Percentiles rank a stretch among this genome's conserved stretches.
Evolutionary conservation across 1,284 basidiomycete species (phyloP).

Genomic region (Melampsora larici-populina): DNA sequence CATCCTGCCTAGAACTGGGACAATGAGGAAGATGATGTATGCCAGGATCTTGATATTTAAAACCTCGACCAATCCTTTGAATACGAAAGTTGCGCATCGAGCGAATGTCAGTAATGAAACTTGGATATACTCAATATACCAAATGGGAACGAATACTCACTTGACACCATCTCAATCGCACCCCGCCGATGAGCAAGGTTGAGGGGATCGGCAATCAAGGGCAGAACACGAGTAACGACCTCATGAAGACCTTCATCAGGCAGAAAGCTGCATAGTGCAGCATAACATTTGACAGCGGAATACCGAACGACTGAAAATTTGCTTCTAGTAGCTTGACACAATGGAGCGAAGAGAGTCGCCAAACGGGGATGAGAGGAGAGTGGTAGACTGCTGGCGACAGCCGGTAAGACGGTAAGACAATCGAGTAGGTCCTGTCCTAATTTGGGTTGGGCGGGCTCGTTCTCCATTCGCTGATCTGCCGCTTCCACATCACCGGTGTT

Average conservation of each 20-base stretch:
- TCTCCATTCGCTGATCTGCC: constrained; percentile 63
- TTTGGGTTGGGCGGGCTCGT: constrained; percentile 48
- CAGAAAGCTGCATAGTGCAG: constrained; percentile 80
- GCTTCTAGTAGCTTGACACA: constrained; percentile 74
- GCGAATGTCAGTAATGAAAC: not conserved
- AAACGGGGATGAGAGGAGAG: constrained; percentile 68
- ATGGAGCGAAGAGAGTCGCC: constrained; percentile 68
- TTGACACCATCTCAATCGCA: constrained; percentile 81
- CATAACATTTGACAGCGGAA: constrained; percentile 78
- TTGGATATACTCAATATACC: not conserved
- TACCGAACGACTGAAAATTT: constrained; percentile 83
- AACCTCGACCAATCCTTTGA: constrained; percentile 77
- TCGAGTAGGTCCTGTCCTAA: constrained; percentile 88
- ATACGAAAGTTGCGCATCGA: constrained; percentile 12
- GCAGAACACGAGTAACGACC: constrained; percentile 80
- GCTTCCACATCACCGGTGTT: constrained; percentile 56
- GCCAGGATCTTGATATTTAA: constrained; percentile 92
- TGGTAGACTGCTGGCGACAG: constrained; percentile 73
- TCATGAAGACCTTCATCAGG: constrained; percentile 80
- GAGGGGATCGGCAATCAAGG: constrained; percentile 75
- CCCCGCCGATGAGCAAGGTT: constrained; percentile 81
- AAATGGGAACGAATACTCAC: constrained; percentile 60
- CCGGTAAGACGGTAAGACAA: constrained; percentile 81
- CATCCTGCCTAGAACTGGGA: constrained; percentile 95
- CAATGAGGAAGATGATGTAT: constrained; percentile 95